Base-by-base conservation (phyloP, 1,284 basidiomycete genomes). In the Boletellus dicymbophilus region DNA sequence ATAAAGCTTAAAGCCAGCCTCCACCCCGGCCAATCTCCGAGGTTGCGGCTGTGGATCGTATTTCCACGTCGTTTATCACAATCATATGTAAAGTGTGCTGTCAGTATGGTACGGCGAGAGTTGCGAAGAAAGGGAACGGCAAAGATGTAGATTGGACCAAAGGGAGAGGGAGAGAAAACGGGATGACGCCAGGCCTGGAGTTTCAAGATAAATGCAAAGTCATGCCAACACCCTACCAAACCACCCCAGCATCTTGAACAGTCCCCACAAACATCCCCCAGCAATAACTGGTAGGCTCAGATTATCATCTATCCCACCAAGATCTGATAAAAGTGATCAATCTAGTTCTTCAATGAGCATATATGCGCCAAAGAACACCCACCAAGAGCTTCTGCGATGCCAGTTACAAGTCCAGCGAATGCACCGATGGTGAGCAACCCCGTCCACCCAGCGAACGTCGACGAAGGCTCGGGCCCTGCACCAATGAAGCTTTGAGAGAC, bases 231-330 rank as follows among this genome's bases (percentile, higher is more conserved):
- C 25, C 27, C 44, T 18, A 23, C 55, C 63, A 2, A 66, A 38
- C 65, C 55, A 69, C 13, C 65, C 65, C 6, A 80, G 60, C 16
- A 72, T 49, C 57, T 75, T 84, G 68, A 88, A 76, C 56, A 88
- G 79, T 7, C 78, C 82, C 78, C 88, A 88, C 44, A 96, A 77
- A 60, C 90, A 85, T 1, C 84, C 85, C 1, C 94, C 95, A 18
- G 91, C 88, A 39, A 98, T 81, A 59, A 98, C 88, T 2, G 96
- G 96, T 25, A 99, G 74, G 6, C 93, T 95, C 34, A 98, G 71
- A 69, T 99, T 98, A 68, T 99, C 96, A 65, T 98, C 96, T 30
- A 94, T 63, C 0, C 81, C 84, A 25, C 91, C 93, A 12, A 98
- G 75, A 69, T 98, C 95, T 94, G 62, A 21, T 70, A 72, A 33